Percentiles rank a stretch among this genome's conserved stretches.
phyloP scores from a whole-genome alignment of 2,329 filamentous ascomycete genomes.

The Beauveria scarabaeidicola region DNA sequence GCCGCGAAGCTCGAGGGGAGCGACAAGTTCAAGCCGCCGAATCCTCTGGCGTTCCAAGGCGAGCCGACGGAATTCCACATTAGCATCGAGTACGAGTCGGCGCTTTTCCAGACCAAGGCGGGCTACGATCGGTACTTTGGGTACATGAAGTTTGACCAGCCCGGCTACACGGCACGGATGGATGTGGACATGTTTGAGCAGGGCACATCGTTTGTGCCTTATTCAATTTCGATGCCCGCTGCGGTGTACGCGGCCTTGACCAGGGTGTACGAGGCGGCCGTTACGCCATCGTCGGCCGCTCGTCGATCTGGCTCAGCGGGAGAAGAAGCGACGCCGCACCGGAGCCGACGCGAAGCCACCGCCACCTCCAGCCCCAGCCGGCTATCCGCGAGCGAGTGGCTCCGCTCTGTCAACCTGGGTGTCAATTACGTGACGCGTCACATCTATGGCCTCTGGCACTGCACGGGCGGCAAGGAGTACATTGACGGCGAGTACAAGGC shows the following conservation, averaged over 20 bases:
- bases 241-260: slow-evolving; percentile 22
- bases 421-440: slow-evolving; percentile 18
- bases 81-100: slow-evolving; percentile 32
- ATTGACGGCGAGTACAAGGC: slow-evolving; percentile 16
- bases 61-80: slow-evolving; percentile 25
- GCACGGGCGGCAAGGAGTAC: slow-evolving; percentile 17
- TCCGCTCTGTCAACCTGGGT: slow-evolving; percentile 24
- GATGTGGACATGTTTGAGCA: slow-evolving; percentile 19
- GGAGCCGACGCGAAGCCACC: background rate
- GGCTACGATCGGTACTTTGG: slow-evolving; percentile 27
- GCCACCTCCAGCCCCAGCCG: slow-evolving; percentile 1
- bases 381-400: slow-evolving; percentile 19
- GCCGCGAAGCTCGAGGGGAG: background rate
- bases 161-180: slow-evolving; percentile 18
- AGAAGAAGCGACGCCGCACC: background rate
- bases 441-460: slow-evolving; percentile 19
- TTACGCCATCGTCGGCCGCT: slow-evolving; percentile 13
- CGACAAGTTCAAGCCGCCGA: background rate
- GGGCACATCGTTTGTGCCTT: slow-evolving; percentile 21
- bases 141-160: slow-evolving; percentile 24
- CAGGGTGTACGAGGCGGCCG: slow-evolving; percentile 23
- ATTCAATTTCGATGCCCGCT: slow-evolving; percentile 24
- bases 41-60: background rate
- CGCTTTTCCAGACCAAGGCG: slow-evolving; percentile 31
- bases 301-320: background rate